Percentiles rank a stretch among this genome's conserved stretches.
These are phyloP conservation scores for Cyanidiococcus yangmingshanensis DNA, from an alignment of 23 red algal species.

Conservation along the genomic window DNA sequence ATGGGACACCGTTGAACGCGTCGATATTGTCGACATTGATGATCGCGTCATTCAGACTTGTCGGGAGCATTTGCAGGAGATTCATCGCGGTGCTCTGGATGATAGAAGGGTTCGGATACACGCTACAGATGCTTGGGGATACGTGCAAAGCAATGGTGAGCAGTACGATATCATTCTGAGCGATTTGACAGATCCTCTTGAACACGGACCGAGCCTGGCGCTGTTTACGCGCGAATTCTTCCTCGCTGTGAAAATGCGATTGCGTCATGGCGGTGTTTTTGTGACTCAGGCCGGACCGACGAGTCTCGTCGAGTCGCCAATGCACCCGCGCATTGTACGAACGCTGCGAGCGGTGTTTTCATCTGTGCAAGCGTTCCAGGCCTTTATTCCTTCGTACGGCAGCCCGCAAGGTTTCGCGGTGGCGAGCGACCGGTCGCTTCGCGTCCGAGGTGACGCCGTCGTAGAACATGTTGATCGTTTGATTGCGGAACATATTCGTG, in stretches of 20 bases:
- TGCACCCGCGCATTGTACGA: constrained; percentile 8
- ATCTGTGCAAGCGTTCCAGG: not conserved
- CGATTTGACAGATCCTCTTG: constrained; percentile 88
- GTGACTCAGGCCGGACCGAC: constrained; percentile 56
- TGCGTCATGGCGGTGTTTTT: constrained; percentile 44
- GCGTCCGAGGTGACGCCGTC: not conserved
- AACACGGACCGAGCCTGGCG: constrained; percentile 49
- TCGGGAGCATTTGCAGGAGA: constrained; percentile 44
- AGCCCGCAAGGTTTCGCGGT: constrained; percentile 10
- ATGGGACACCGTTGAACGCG: constrained; percentile 48
- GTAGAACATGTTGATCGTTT: not conserved
- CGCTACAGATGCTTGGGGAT: constrained; percentile 58
- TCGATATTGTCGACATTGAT: constrained; percentile 90
- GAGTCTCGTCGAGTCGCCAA: constrained; percentile 40
- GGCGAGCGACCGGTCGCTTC: not conserved
- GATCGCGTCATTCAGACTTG: constrained; percentile 65
- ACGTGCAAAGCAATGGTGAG: constrained; percentile 24
- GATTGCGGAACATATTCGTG: not conserved
- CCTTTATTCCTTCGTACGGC: not conserved
- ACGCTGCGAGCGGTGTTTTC: not conserved
- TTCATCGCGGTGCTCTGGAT: constrained; percentile 54
- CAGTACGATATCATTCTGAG: constrained; percentile 77
- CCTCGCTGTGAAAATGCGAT: constrained; percentile 25
- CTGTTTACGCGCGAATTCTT: constrained; percentile 85
- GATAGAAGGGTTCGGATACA: constrained; percentile 39